Evolutionary conservation across 73 alveolate genomes (phyloP).

Genomic region (Stentor roeselii): DNA sequence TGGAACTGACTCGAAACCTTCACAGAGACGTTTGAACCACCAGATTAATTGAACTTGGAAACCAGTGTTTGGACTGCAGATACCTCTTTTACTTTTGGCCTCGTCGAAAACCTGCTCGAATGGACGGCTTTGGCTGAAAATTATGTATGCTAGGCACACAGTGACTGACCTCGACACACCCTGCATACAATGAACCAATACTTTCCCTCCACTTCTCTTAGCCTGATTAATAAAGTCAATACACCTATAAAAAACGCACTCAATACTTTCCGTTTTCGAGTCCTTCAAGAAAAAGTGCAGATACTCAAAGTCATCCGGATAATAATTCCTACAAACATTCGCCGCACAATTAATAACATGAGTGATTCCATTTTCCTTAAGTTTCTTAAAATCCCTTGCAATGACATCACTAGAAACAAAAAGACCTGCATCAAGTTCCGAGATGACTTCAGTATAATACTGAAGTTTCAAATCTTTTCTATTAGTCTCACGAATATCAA

Average conservation of each 20-base stretch:
- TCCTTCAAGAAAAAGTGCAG: slow-evolving; percentile 70
- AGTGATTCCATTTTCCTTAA: slow-evolving; percentile 64
- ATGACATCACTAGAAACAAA: slow-evolving; percentile 75
- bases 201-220: slow-evolving; percentile 63
- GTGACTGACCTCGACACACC: slow-evolving; percentile 88
- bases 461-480: slow-evolving; percentile 26
- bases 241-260: slow-evolving; percentile 76
- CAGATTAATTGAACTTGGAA: slow-evolving; percentile 67
- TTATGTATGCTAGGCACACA: slow-evolving; percentile 76
- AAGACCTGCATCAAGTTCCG: slow-evolving; percentile 66
- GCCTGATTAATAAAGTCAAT: slow-evolving; percentile 65
- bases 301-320: slow-evolving; percentile 58
- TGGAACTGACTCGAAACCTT: slow-evolving; percentile 54
- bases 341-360: slow-evolving; percentile 88
- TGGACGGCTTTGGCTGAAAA: slow-evolving; percentile 38
- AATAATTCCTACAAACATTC: slow-evolving; percentile 76
- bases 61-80: slow-evolving; percentile 79
- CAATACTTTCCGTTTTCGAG: slow-evolving; percentile 76
- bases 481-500: slow-evolving; percentile 5
- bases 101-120: slow-evolving; percentile 58
- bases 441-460: slow-evolving; percentile 39
- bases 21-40: slow-evolving; percentile 66
- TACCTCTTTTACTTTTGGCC: slow-evolving; percentile 69
- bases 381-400: slow-evolving; percentile 60
- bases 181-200: slow-evolving; percentile 83